Percentiles rank a stretch among this genome's conserved stretches.
phyloP scores from a whole-genome alignment of 2,329 filamentous ascomycete genomes.

The Zarea fungicola region DNA sequence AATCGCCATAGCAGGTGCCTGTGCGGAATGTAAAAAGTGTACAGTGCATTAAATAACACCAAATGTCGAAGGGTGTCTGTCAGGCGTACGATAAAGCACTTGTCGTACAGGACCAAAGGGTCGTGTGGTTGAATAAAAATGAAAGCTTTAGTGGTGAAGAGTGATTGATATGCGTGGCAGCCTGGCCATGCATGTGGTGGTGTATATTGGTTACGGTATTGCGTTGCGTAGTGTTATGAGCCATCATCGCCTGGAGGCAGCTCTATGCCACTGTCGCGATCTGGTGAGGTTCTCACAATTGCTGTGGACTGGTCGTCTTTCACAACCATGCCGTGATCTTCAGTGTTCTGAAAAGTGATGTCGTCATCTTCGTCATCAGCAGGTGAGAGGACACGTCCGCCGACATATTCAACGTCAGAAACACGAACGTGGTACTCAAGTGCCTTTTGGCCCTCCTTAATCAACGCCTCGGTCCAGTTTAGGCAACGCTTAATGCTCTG shows the following conservation, averaged over 20 bases:
- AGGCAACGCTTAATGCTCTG: constrained; percentile 87
- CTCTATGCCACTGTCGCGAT: constrained; percentile 50
- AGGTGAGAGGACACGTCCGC: constrained; percentile 68
- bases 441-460: constrained; percentile 82
- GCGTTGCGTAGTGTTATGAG: neutral
- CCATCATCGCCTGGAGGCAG: constrained; percentile 28
- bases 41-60: neutral
- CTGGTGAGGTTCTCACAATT: constrained; percentile 37
- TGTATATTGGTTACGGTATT: neutral
- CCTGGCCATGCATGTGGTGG: constrained; percentile 5
- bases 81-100: neutral
- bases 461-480: constrained; percentile 83
- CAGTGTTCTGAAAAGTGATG: constrained; percentile 14
- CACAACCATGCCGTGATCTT: constrained; percentile 21
- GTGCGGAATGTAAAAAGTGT: neutral
- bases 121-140: neutral
- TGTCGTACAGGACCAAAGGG: neutral
- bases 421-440: constrained; percentile 75
- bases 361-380: constrained; percentile 55
- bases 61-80: neutral
- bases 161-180: neutral
- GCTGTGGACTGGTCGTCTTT: constrained; percentile 21
- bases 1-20: neutral
- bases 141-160: constrained; percentile 7
- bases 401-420: constrained; percentile 75